Evolutionary conservation across 1,284 basidiomycete species (phyloP).

Genomic region (Coniferiporia weirii): DNA sequence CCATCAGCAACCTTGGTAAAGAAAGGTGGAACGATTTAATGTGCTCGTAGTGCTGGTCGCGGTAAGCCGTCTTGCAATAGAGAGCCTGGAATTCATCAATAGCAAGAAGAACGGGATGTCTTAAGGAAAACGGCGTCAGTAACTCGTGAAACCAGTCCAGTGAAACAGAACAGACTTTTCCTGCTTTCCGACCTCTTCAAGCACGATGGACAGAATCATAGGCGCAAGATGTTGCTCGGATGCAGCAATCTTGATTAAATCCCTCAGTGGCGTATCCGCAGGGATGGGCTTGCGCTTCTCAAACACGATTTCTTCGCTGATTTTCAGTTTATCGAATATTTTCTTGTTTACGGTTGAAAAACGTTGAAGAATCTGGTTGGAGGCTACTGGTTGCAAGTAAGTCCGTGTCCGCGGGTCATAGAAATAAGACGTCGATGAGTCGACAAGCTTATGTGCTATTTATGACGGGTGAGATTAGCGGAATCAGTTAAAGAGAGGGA

Average conservation of each 20-base stretch:
- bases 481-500: neutral
- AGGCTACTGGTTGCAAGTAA: constrained; percentile 72
- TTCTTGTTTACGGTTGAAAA: constrained; percentile 50
- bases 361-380: constrained; percentile 56
- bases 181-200: constrained; percentile 67
- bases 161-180: constrained; percentile 42
- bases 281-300: constrained; percentile 44
- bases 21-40: constrained; percentile 82
- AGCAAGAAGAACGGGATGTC: constrained; percentile 74
- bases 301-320: constrained; percentile 37
- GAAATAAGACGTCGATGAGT: constrained; percentile 70
- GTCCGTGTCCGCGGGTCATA: constrained; percentile 75
- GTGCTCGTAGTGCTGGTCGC: constrained; percentile 68
- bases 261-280: constrained; percentile 45
- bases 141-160: constrained; percentile 1
- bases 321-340: constrained; percentile 37
- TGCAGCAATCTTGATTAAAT: constrained; percentile 56
- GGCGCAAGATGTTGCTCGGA: constrained; percentile 55
- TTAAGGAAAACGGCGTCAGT: constrained; percentile 24
- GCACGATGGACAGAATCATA: constrained; percentile 56
- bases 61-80: constrained; percentile 70
- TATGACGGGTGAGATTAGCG: neutral
- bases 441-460: constrained; percentile 65
- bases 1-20: constrained; percentile 72
- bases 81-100: constrained; percentile 86